Evolutionary conservation across 352 stramenopile genomes (phyloP).

Genomic region (Globisporangium apiculatum): DNA sequence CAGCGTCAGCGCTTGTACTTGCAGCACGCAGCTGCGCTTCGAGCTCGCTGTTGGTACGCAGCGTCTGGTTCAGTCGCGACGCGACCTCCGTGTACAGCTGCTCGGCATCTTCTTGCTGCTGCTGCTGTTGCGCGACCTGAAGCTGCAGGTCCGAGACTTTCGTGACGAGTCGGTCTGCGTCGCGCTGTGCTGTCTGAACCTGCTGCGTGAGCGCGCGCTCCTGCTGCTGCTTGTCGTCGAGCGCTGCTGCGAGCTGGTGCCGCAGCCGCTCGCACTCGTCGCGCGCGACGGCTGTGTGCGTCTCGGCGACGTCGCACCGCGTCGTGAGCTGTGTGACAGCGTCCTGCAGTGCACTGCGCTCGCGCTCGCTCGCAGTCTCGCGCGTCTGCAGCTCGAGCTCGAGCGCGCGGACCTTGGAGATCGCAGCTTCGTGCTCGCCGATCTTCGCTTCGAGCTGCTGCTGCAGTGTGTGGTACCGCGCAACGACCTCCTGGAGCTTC

Average conservation of each 20-base stretch:
- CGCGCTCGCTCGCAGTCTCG: constrained; percentile 12
- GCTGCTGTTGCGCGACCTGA: constrained; percentile 28
- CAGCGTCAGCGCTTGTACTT: constrained; percentile 1
- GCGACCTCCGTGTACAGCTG: constrained; percentile 48
- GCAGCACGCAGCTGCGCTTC: constrained; percentile 7
- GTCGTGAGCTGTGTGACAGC: constrained; percentile 21
- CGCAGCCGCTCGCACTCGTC: constrained; percentile 51
- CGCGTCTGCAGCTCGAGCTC: constrained; percentile 38
- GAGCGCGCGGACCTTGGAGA: constrained; percentile 46
- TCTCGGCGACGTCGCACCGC: constrained; percentile 34
- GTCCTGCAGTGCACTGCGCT: constrained; percentile 22
- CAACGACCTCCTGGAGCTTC: constrained; percentile 47
- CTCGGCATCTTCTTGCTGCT: constrained; percentile 55
- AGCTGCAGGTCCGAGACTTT: constrained; percentile 42
- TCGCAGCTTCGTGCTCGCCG: constrained; percentile 33
- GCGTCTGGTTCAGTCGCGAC: constrained; percentile 50
- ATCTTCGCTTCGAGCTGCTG: constrained; percentile 43
- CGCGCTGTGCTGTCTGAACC: constrained; percentile 7
- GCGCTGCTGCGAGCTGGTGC: constrained; percentile 32
- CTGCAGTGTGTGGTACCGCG: constrained; percentile 41
- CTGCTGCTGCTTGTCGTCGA: constrained; percentile 45
- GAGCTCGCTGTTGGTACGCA: constrained; percentile 23
- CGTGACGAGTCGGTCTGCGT: constrained; percentile 19
- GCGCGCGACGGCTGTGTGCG: constrained; percentile 35
- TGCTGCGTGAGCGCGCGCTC: constrained; percentile 28